These are phyloP conservation scores for Huntiella decipiens DNA, from an alignment of 2,329 filamentous ascomycete species.

Conservation along the genomic window DNA sequence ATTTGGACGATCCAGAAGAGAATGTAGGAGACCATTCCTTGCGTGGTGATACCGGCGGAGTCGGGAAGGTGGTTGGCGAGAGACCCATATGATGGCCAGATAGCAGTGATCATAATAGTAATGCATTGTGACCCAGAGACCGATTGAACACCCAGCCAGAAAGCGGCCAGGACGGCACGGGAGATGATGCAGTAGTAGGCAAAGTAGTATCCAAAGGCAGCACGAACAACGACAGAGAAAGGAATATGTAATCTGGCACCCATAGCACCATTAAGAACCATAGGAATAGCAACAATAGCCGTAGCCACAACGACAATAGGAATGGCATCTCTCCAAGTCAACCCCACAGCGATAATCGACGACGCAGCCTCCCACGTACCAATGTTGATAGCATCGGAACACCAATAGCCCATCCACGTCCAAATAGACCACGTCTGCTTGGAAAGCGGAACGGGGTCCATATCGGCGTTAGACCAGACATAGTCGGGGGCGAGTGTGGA, in stretches of 20 bases:
- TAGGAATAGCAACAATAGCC: slow-evolving; percentile 23
- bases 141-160: slow-evolving; percentile 29
- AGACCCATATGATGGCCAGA: slow-evolving; percentile 22
- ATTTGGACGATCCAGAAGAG: slow-evolving; percentile 29
- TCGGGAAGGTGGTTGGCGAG: slow-evolving; percentile 22
- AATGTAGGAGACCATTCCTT: slow-evolving; percentile 25
- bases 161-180: slow-evolving; percentile 23
- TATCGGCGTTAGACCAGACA: slow-evolving; percentile 21
- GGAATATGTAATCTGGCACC: slow-evolving; percentile 23
- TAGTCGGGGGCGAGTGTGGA: slow-evolving; percentile 9
- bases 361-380: slow-evolving; percentile 13
- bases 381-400: slow-evolving; percentile 19
- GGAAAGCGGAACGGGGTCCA: slow-evolving; percentile 20
- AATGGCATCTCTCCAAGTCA: slow-evolving; percentile 25
- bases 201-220: slow-evolving; percentile 24
- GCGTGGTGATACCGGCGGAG: slow-evolving; percentile 18
- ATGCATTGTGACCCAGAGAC: slow-evolving; percentile 16
- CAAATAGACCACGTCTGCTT: slow-evolving; percentile 25
- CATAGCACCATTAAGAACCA: slow-evolving; percentile 23
- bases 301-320: slow-evolving; percentile 27
- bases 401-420: slow-evolving; percentile 30
- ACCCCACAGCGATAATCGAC: slow-evolving; percentile 24
- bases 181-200: slow-evolving; percentile 23
- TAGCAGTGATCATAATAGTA: slow-evolving; percentile 17
- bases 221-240: slow-evolving; percentile 23